Base-by-base conservation (phyloP, 2,329 filamentous ascomycete species). In the Fusarium albosuccineum region DNA sequence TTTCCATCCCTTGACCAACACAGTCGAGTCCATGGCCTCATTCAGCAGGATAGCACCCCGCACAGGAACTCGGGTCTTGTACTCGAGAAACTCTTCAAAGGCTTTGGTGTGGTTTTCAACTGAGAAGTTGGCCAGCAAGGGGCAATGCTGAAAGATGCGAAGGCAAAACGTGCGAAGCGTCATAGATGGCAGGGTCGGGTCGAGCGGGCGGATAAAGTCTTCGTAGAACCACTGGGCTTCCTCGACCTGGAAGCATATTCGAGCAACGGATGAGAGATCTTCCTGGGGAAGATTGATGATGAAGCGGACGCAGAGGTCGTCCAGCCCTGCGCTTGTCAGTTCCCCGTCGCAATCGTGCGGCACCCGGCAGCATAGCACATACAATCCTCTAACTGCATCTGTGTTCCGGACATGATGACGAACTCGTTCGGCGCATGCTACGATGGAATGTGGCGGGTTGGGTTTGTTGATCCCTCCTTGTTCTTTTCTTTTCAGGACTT, bases 201-300 rank as follows among this genome's bases (percentile, higher is more conserved):
- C 92, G 67, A 96, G 85, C 39, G 95, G 94, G 48, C 96, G 92
- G 78, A 99, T 93, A 77, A 99, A 99, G 81, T 99, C 96, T 84
- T 99, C 96, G 87, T 99, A 99, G 81, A 97, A 99, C 96, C 96
- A 99, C 89, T 99, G 97, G 73, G 96, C 96, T 81, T 99, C 97
- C 81, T 99, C 96, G 72, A 99, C 92, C 81, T 98, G 94, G 79
- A 99, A 99, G 82, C 95, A 98, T 81, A 99, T 96, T 76, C 96
- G 91, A 77, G 94, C 93, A 60, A 97, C 92, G 3, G 92, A 94
- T 70, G 90, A 89, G 46, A 98, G 87, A 80, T 99, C 96, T 80
- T 96, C 93, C 68, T 92, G 87, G 45, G 97, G 96, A 64, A 98
- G 88, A 81, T 99, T 98, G 80, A 98, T 93, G 77, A 99, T 95